Percentiles rank a stretch among this genome's conserved stretches.
These are phyloP conservation scores for Hyaloscypha finlandica DNA, from an alignment of 495 filamentous ascomycete genomes.

Conservation along the genomic window DNA sequence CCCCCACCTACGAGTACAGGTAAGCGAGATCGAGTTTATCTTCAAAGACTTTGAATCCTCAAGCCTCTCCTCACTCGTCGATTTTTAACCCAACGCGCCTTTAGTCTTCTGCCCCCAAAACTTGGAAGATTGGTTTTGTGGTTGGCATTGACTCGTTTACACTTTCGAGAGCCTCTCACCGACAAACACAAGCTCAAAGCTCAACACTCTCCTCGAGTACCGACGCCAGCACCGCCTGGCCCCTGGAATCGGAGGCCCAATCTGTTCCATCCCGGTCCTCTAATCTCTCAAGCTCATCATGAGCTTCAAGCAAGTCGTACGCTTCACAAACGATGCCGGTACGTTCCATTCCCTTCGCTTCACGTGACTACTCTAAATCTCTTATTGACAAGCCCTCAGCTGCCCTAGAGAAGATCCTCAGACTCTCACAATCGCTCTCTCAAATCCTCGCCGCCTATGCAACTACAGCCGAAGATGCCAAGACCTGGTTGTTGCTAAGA, in stretches of 20 bases:
- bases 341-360: constrained; percentile 9
- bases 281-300: constrained; percentile 13
- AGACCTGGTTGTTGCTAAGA: constrained; percentile 8
- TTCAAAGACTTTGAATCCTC: not conserved
- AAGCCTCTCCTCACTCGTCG: not conserved
- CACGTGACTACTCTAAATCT: not conserved
- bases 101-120: not conserved
- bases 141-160: not conserved
- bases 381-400: constrained; percentile 33
- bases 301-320: constrained; percentile 25
- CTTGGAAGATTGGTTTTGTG: not conserved
- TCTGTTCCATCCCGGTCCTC: not conserved
- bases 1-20: too few relatives aligned
- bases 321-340: constrained; percentile 28
- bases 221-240: not conserved
- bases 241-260: not conserved
- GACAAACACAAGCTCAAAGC: not conserved
- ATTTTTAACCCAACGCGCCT: not conserved
- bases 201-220: not conserved
- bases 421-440: constrained; percentile 56
- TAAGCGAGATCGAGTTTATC: not conserved
- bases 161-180: not conserved
- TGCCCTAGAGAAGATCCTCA: constrained; percentile 64
- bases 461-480: constrained; percentile 27
- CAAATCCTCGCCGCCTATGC: constrained; percentile 48